These are phyloP conservation scores for Aspergillus cejpii DNA, from an alignment of 2,329 filamentous ascomycete genomes.

Conservation along the genomic window DNA sequence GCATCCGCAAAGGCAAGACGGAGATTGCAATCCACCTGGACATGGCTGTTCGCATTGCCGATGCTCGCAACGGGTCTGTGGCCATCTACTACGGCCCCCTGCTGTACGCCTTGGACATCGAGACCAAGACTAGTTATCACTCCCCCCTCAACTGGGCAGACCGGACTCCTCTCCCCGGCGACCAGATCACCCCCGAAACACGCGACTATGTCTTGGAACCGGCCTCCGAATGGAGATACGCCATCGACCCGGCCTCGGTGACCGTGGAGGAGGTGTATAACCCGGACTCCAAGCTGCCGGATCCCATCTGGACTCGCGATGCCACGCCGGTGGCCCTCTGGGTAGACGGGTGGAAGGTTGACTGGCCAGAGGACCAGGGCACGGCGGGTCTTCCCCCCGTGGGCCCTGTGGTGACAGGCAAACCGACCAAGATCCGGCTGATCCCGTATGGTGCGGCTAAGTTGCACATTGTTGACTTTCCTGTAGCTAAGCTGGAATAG, in stretches of 20 bases:
- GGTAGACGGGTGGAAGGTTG: conserved; percentile 30
- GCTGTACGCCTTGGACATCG: conserved; percentile 35
- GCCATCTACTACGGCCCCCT: conserved; percentile 42
- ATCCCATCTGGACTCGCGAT: conserved; percentile 29
- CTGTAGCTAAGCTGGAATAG: no score
- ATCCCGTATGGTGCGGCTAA: conserved; percentile 45
- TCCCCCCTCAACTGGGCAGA: conserved; percentile 21
- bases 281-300: conserved; percentile 10
- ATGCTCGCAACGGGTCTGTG: conserved; percentile 40
- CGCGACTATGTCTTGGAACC: conserved; percentile 35
- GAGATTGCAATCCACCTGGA: conserved; percentile 25
- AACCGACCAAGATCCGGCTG: conserved; percentile 33
- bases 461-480: conserved; percentile 44
- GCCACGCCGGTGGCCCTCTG: conserved; percentile 37
- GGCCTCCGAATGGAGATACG: conserved; percentile 24
- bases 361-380: conserved; percentile 28
- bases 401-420: no score
- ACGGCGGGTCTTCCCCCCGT: conserved; percentile 35
- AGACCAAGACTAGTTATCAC: conserved; percentile 18
- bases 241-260: conserved; percentile 33
- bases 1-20: conserved; percentile 27
- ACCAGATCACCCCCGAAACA: no score
- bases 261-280: conserved; percentile 27
- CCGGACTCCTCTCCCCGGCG: no score
- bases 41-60: conserved; percentile 17